These are phyloP conservation scores for Exophiala dermatitidis DNA, from an alignment of 2,329 filamentous ascomycete species.

Conservation along the genomic window DNA sequence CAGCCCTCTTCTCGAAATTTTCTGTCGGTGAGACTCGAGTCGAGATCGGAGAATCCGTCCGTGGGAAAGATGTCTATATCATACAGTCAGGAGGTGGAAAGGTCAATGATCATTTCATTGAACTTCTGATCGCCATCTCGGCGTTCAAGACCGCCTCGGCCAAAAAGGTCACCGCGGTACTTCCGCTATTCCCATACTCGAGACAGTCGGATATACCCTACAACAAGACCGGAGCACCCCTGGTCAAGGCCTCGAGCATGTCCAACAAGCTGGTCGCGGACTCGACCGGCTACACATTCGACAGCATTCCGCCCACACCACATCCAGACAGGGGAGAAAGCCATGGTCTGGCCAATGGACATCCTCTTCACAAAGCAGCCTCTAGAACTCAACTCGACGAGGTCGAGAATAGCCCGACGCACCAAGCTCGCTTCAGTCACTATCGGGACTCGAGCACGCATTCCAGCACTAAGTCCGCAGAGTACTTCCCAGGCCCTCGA, in stretches of 20 bases:
- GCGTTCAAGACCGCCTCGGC: slow-evolving; percentile 94
- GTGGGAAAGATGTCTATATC: slow-evolving; percentile 98
- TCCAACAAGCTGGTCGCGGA: slow-evolving; percentile 29
- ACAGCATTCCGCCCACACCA: slow-evolving; percentile 83
- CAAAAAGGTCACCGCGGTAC: slow-evolving; percentile 83
- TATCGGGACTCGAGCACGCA: slow-evolving; percentile 34
- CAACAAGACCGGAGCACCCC: slow-evolving; percentile 86
- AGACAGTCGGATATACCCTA: slow-evolving; percentile 94
- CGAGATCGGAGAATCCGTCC: slow-evolving; percentile 92
- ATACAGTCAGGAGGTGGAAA: slow-evolving; percentile 88
- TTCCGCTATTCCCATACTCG: slow-evolving; percentile 94
- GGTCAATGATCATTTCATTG: slow-evolving; percentile 94
- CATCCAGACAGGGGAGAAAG: slow-evolving; percentile 63
- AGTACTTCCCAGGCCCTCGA: slow-evolving; percentile 31
- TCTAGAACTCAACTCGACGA: slow-evolving; percentile 59
- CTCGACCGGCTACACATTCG: slow-evolving; percentile 66
- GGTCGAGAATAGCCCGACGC: slow-evolving; percentile 41
- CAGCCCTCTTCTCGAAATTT: slow-evolving; percentile 84
- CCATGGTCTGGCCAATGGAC: slow-evolving; percentile 58
- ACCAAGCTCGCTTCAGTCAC: slow-evolving; percentile 36
- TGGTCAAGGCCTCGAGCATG: slow-evolving; percentile 59
- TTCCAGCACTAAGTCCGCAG: slow-evolving; percentile 29
- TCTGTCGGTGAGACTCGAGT: slow-evolving; percentile 90
- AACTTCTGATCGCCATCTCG: slow-evolving; percentile 96
- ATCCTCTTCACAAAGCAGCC: slow-evolving; percentile 65